Percentiles rank a stretch among this genome's conserved stretches.
Conservation (phyloP, 331 rosid species). For the Quercus phellos region DNA sequence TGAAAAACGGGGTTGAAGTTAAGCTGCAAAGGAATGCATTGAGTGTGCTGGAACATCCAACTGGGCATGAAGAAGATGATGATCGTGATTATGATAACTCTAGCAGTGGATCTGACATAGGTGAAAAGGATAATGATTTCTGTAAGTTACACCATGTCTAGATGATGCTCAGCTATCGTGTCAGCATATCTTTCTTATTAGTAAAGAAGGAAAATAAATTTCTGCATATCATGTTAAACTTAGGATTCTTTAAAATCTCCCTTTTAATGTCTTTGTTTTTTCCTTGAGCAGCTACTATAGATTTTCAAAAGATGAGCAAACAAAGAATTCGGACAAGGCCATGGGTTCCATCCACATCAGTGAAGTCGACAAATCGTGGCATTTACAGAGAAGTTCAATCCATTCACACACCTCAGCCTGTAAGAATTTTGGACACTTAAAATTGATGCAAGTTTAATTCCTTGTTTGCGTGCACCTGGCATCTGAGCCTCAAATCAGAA, state of each 20-base stretch:
- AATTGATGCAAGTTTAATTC: background rate
- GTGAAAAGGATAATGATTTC: conserved; percentile 50
- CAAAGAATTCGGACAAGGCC: conserved; percentile 46
- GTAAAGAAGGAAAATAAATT: background rate
- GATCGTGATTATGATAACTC: conserved; percentile 45
- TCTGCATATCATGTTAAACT: background rate
- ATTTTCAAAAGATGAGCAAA: conserved; percentile 41
- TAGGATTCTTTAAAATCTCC: background rate
- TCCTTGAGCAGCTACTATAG: conserved; percentile 37
- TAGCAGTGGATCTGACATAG: conserved; percentile 54
- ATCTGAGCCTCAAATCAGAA: background rate
- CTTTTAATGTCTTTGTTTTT: background rate
- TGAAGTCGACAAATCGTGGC: conserved; percentile 36
- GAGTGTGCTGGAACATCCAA: conserved; percentile 72
- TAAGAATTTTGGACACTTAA: conserved; percentile 16
- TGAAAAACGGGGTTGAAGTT: conserved; percentile 71
- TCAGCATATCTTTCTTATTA: background rate
- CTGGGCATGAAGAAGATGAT: conserved; percentile 46
- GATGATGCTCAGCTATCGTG: background rate
- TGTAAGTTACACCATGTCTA: conserved; percentile 26
- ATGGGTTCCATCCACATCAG: conserved; percentile 30
- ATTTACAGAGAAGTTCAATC: conserved; percentile 49
- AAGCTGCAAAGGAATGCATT: conserved; percentile 71
- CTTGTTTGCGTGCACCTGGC: background rate
- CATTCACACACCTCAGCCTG: conserved; percentile 38